Evolutionary conservation across 768 basidiomycete genomes (phyloP), one percentile per base, ranked within the genome.

Genomic region (Pulveroboletus sp.): DNA sequence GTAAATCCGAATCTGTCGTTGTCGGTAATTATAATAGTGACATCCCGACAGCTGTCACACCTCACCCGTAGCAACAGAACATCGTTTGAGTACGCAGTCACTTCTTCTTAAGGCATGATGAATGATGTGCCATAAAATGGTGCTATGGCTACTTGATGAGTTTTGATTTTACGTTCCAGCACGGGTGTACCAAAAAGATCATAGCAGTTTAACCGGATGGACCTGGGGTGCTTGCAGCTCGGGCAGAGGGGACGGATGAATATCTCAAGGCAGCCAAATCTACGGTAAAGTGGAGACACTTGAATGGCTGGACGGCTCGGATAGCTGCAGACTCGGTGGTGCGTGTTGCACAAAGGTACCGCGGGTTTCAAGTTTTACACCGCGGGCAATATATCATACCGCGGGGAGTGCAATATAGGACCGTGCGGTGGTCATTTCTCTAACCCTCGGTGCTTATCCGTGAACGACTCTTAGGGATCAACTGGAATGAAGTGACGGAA

Each of bases 341-440:
- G 8, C 27, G 12, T 23, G 23, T 16, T 14, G 20, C 16, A 24
- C 38, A 16, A 39, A 9, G 16, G 36, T 12, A 21, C 40, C 40
- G 40, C 40, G 40, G 40, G n/a, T 40, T 40, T 40, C 40, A 27
- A 27, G 40, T 40, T 40, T 40, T 17, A 27, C 43, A 16, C 43
- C 43, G 42, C 42, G 42, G 42, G 32, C 9, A 43, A 43, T 43
- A 31, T 14, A 33, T 34, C 42, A 34, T 33, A 32, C 42, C 42
- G 42, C 42, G 42, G 42, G 42, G n/a, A 27, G 25, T 27, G 11
- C 5, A 20, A 10, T 36, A 19, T 6, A 19, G 19, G n/a, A 27
- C 25, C 6, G n/a, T 24, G 25, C 20, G 20, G 20, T 33, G 32
- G 13, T 42, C 42, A 16, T 17, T 25, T 16, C 4, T 11, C 20